Base-by-base conservation (phyloP, 805 yeast species). In the Clavispora fructus region DNA sequence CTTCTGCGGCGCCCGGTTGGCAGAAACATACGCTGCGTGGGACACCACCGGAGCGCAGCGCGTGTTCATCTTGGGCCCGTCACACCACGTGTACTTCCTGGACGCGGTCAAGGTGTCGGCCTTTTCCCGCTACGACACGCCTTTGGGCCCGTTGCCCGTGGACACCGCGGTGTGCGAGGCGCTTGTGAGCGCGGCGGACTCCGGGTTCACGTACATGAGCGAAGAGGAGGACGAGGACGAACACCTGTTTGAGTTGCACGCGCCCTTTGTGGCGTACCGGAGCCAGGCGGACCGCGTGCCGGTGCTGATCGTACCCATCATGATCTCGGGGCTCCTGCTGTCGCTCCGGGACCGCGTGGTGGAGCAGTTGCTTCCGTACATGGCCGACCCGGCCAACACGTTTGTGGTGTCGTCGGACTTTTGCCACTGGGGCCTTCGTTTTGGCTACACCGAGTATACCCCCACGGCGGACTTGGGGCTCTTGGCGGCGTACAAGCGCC, bases 201-300 rank as follows among this genome's bases (percentile, higher is more conserved):
- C 65, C 1, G 52, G 74, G 6, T 82, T 87, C 51, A 68, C 70
- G 47, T 64, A 61, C 45, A 85, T 90, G 95, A 62, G 72, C 26
- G 51, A 62, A 1, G 75, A 70, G 0, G 73, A 74, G 12, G 99
- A 94, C 62, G 80, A 82, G 48, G 85, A 84, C 14, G 99, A 94
- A 62, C 99, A 94, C 62, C 84, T 94, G 43, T 79, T 94, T 57
- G 99, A 94, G 59, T 87, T 94, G 96, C 98, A 94, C 64, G 76
- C 85, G 60, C 96, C 98, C 0, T 83, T 79, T 49, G 67, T 87
- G 8, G 74, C 78, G 55, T 74, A 78, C 48, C 66, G 75, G 44
- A 71, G 83, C 9, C 55, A 67, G 19, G 55, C 58, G 3, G 52
- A 59, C 5, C 56, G 60, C 8, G 55, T 64, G 47, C 51, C 71